phyloP scores from a whole-genome alignment of 139 green algal genomes.

The Picochlorum costavermella region DNA sequence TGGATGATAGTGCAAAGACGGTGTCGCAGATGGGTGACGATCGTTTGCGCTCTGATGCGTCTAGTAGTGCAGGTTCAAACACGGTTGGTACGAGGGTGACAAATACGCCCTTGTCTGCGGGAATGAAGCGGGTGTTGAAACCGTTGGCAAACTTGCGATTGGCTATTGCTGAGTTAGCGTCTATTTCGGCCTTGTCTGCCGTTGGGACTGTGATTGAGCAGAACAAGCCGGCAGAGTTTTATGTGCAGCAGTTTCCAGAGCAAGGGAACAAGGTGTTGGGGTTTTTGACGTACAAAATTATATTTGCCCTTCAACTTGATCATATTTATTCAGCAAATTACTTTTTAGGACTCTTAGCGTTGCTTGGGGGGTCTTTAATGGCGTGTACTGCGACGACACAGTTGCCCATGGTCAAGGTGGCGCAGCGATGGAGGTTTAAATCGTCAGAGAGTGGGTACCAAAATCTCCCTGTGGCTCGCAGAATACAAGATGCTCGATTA shows the following conservation, averaged over 20 bases:
- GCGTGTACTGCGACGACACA: conserved; percentile 92
- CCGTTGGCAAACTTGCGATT: conserved; percentile 77
- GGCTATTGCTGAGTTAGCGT: conserved; percentile 76
- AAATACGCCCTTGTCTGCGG: conserved; percentile 9
- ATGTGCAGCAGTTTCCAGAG: conserved; percentile 50
- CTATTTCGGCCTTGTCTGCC: conserved; percentile 71
- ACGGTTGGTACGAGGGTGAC: conserved; percentile 7
- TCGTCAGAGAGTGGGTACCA: conserved; percentile 23
- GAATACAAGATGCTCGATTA: conserved; percentile 58
- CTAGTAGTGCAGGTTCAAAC: too few species aligned
- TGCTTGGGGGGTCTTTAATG: conserved; percentile 75
- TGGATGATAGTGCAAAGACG: background rate
- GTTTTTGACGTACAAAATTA: conserved; percentile 64
- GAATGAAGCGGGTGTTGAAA: conserved; percentile 25
- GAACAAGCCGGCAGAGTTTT: conserved; percentile 71
- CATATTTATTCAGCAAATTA: conserved; percentile 82
- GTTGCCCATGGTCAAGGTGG: conserved; percentile 70
- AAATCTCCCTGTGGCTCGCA: conserved; percentile 34
- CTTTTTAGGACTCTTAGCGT: conserved; percentile 76
- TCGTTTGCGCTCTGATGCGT: background rate
- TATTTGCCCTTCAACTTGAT: conserved; percentile 66
- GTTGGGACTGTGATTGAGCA: conserved; percentile 91
- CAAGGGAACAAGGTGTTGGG: conserved; percentile 56
- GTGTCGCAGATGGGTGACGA: background rate
- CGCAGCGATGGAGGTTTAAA: conserved; percentile 63